A percentile compares a stretch with the other conserved stretches of the same genome.
Evolutionary conservation across 306 rosid species (phyloP).

Genomic region (Cyamopsis tetragonoloba): DNA sequence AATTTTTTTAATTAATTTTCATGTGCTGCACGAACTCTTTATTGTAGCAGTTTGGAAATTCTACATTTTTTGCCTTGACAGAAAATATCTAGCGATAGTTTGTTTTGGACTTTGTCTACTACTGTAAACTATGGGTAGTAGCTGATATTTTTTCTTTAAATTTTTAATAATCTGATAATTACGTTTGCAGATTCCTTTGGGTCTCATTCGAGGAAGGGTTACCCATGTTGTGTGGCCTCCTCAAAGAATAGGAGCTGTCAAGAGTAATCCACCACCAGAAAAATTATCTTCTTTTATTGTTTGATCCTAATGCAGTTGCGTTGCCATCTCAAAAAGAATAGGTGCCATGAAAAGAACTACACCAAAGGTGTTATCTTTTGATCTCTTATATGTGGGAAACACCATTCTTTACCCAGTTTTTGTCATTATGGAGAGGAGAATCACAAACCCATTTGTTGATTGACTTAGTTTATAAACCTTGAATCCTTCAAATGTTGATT

Average conservation of each 20-base stretch:
- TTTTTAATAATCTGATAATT: slow-evolving; percentile 14
- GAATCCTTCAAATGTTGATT: slow-evolving; percentile 2
- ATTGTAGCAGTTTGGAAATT: neutral
- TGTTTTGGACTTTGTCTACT: neutral
- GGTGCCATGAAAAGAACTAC: slow-evolving; percentile 47
- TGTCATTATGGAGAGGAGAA: neutral
- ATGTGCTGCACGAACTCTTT: neutral
- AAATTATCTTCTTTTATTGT: slow-evolving; percentile 34
- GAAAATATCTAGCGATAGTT: neutral
- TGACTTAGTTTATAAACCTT: neutral
- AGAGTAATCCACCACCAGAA: slow-evolving; percentile 42
- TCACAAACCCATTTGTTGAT: slow-evolving; percentile 8
- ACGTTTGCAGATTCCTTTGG: slow-evolving; percentile 76
- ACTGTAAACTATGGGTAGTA: neutral
- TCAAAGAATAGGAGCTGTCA: slow-evolving; percentile 75
- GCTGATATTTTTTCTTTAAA: neutral
- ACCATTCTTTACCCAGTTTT: neutral
- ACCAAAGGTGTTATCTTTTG: slow-evolving; percentile 31
- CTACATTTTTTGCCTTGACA: neutral
- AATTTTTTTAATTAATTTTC: neutral
- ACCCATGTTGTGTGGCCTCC: slow-evolving; percentile 94
- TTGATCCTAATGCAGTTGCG: neutral
- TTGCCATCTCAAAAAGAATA: slow-evolving; percentile 38
- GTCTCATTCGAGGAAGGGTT: slow-evolving; percentile 74
- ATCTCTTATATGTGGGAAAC: slow-evolving; percentile 6